Conservation (phyloP, 129 eudicot genomes). For the Helianthus annuus region HanXRQr2.0-SUNRISE NC_035442.2:136257981-136258480, state of each 20-base stretch:
- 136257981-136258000: slow-evolving; percentile 51
- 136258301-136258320: too few relatives aligned
- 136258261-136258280: too few relatives aligned
- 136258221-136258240: slow-evolving; percentile 89
- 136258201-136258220: slow-evolving; percentile 87
- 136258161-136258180: slow-evolving; percentile 87
- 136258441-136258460: too few relatives aligned
- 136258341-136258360: too few relatives aligned
- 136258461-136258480: too few relatives aligned
- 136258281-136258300: too few relatives aligned
- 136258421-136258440: too few relatives aligned
- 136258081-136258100: slow-evolving; percentile 80
- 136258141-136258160: slow-evolving; percentile 75
- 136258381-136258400: too few relatives aligned
- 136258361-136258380: too few relatives aligned
- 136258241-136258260: too few relatives aligned
- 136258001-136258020: slow-evolving; percentile 48
- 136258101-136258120: slow-evolving; percentile 65
- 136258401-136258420: too few relatives aligned
- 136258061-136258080: slow-evolving; percentile 81
- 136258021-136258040: slow-evolving; percentile 73
- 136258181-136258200: slow-evolving; percentile 69
- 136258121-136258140: slow-evolving; percentile 77
- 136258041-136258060: slow-evolving; percentile 78
- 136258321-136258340: too few relatives aligned